phyloP scores from a whole-genome alignment of 108 stramenopile genomes.

The Cyclotella baltica region DNA sequence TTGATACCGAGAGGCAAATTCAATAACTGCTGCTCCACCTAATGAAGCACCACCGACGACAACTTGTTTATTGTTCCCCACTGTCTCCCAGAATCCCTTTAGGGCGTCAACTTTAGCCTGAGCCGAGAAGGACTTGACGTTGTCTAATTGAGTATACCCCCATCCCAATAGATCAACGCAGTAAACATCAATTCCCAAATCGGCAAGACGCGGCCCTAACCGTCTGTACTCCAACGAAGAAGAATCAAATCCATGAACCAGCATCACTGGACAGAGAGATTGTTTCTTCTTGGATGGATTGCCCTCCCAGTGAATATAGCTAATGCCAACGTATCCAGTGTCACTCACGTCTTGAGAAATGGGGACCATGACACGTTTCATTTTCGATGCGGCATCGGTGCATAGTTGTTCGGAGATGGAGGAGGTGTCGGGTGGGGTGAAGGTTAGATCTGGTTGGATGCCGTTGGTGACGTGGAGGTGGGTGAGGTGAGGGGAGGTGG shows the following conservation, averaged over 20 bases:
- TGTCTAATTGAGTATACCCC: conserved; percentile 90
- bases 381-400: conserved; percentile 66
- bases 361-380: conserved; percentile 75
- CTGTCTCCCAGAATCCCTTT: conserved; percentile 67
- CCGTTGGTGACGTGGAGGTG: background rate
- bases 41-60: conserved; percentile 79
- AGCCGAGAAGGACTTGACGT: conserved; percentile 78
- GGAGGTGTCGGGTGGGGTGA: conserved; percentile 58
- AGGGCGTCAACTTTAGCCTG: conserved; percentile 88
- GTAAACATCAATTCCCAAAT: conserved; percentile 79
- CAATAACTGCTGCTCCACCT: conserved; percentile 84
- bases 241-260: conserved; percentile 95
- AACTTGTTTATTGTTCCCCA: conserved; percentile 49
- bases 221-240: conserved; percentile 87
- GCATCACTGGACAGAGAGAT: conserved; percentile 29
- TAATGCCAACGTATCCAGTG: conserved; percentile 73
- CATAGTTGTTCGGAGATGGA: conserved; percentile 63
- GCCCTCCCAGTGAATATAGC: conserved; percentile 73
- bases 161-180: conserved; percentile 95
- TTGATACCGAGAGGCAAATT: conserved; percentile 63
- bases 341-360: conserved; percentile 65
- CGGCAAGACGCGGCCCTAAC: conserved; percentile 78
- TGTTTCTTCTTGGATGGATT: conserved; percentile 2
- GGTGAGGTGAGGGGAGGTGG: background rate
- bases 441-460: conserved; percentile 57